phyloP scores from a whole-genome alignment of 768 basidiomycete genomes.

The Candolleomyces eurysporus region DNA sequence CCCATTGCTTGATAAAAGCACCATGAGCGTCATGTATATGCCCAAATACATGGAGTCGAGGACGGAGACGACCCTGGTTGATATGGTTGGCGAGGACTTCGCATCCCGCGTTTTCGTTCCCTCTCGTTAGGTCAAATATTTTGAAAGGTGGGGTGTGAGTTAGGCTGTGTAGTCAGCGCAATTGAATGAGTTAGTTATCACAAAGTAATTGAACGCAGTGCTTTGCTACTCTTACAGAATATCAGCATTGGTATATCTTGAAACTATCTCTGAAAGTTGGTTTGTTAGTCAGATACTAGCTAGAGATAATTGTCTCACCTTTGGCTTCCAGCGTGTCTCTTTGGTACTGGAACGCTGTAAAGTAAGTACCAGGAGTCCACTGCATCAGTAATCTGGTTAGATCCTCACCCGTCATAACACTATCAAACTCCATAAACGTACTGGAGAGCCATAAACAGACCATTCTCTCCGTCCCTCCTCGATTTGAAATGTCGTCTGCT shows the following conservation, averaged over 20 bases:
- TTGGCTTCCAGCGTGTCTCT: no score
- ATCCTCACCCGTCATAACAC: no score
- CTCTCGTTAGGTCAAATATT: constrained; percentile 46
- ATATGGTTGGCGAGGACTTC: constrained; percentile 40
- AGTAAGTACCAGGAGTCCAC: background rate
- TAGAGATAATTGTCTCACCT: no score
- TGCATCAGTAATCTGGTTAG: no score
- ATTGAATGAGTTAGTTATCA: no score
- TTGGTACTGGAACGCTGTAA: background rate
- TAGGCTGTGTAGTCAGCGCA: constrained; percentile 9
- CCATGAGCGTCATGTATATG: constrained; percentile 71
- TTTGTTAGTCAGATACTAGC: no score
- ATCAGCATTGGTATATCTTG: no score
- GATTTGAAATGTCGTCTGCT: constrained; percentile 36
- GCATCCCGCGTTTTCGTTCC: constrained; percentile 48
- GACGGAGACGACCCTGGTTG: constrained; percentile 30
- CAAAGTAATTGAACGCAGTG: no score
- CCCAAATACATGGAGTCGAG: constrained; percentile 53
- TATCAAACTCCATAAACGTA: constrained; percentile 23
- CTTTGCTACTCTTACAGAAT: no score
- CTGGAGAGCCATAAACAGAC: constrained; percentile 70
- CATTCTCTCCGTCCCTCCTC: constrained; percentile 43
- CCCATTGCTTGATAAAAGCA: constrained; percentile 39
- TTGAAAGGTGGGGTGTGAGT: constrained; percentile 60
- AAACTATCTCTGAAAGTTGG: no score